phyloP scores from a whole-genome alignment of 2,329 filamentous ascomycete species.

The Leptodontidium sp. region DNA sequence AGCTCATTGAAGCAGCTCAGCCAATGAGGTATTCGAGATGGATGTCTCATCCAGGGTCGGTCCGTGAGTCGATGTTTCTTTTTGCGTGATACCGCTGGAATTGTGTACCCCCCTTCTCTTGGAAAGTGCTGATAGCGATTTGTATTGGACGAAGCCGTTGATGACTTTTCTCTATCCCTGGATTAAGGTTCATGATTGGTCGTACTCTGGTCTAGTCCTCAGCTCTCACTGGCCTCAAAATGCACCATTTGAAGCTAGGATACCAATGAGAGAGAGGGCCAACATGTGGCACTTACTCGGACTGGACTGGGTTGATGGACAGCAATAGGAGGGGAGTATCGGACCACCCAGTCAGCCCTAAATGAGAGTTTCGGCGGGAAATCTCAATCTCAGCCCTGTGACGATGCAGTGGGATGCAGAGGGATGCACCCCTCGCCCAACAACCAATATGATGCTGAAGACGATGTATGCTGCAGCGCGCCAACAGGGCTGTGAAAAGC shows the following conservation, averaged over 20 bases:
- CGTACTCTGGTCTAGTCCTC: background rate
- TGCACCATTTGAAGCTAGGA: slow-evolving; percentile 1
- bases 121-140: background rate
- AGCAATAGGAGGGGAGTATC: background rate
- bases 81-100: slow-evolving; percentile 1
- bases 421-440: background rate
- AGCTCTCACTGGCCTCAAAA: background rate
- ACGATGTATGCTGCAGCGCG: slow-evolving; percentile 6
- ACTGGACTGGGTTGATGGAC: background rate
- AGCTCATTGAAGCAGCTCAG: background rate
- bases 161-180: no score
- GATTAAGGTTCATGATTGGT: background rate
- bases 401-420: background rate
- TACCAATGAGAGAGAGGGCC: background rate
- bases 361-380: background rate
- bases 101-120: background rate
- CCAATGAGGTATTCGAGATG: background rate
- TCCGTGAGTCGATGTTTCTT: slow-evolving; percentile 4
- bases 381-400: slow-evolving; percentile 10
- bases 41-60: background rate
- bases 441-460: slow-evolving; percentile 6
- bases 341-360: background rate
- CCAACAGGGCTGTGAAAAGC: background rate
- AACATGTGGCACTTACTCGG: background rate
- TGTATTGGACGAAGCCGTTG: slow-evolving; percentile 7